Conservation (phyloP, 495 filamentous ascomycete species). For the Eremomyces bilateralis region DNA sequence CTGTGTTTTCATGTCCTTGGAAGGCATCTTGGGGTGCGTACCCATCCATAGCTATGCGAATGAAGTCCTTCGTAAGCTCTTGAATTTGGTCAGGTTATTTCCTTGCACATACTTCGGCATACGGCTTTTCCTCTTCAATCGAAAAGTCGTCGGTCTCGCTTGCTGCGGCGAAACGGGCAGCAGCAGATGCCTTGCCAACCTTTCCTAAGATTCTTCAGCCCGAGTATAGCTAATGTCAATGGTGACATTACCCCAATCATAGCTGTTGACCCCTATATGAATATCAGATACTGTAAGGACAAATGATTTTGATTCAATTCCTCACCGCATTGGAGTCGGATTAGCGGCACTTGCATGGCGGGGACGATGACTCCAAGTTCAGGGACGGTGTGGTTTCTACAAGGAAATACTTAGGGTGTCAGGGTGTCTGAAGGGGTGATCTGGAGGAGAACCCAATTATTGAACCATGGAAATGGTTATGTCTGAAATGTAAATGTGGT, state of each 20-base stretch:
- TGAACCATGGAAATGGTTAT: no score
- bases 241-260: constrained; percentile 61
- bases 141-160: constrained; percentile 15
- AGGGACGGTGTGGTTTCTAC: no score
- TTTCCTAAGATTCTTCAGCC: constrained; percentile 16
- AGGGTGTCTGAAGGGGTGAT: no score
- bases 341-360: constrained; percentile 62
- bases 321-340: constrained; percentile 81
- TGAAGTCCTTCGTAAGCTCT: no score
- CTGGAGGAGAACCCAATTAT: no score
- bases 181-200: constrained; percentile 45
- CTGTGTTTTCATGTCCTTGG: constrained; percentile 65
- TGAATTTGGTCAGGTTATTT: no score
- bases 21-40: constrained; percentile 87
- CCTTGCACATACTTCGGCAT: constrained; percentile 18
- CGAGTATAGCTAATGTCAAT: background rate
- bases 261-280: constrained; percentile 65
- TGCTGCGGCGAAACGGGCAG: constrained; percentile 20
- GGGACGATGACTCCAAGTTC: no score
- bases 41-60: constrained; percentile 99
- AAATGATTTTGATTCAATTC: constrained; percentile 1
- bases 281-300: background rate
- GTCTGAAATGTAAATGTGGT: no score
- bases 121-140: constrained; percentile 20
- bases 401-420: no score